Evolutionary conservation across 306 rosid species (phyloP).

Genomic region (Heteromeles arbutifolia): DNA sequence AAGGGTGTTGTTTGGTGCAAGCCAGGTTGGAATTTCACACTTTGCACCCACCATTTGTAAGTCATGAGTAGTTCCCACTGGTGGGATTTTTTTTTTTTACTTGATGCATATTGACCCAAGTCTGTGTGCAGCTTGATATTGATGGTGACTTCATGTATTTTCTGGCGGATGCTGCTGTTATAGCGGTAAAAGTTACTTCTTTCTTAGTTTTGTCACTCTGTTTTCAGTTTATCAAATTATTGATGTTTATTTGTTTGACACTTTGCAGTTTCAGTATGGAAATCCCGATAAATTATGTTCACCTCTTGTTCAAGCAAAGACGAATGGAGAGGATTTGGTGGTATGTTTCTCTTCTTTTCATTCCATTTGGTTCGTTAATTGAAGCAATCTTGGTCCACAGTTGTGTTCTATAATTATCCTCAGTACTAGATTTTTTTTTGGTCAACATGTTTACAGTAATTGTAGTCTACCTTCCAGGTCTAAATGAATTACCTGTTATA

Average conservation of each 20-base stretch:
- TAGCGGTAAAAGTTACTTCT: slow-evolving; percentile 42
- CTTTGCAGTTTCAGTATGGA: slow-evolving; percentile 84
- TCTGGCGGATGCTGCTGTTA: slow-evolving; percentile 77
- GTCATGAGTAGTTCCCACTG: slow-evolving; percentile 1
- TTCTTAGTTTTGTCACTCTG: not conserved
- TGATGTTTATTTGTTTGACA: slow-evolving; percentile 15
- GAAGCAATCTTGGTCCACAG: not conserved
- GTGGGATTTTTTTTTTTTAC: slow-evolving; percentile 1
- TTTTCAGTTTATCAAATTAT: not conserved
- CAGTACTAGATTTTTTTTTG: not conserved
- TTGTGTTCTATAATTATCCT: not conserved
- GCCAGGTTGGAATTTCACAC: slow-evolving; percentile 40
- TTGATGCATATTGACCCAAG: slow-evolving; percentile 8
- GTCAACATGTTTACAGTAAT: not conserved
- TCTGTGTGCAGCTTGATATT: slow-evolving; percentile 54
- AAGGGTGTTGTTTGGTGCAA: slow-evolving; percentile 63
- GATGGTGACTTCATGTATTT: slow-evolving; percentile 87
- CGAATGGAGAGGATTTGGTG: too few species aligned
- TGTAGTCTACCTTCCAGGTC: not conserved
- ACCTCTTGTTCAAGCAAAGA: too few species aligned
- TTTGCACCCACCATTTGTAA: not conserved
- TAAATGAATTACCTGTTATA: not conserved
- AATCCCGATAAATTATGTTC: slow-evolving; percentile 47
- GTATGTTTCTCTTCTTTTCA: slow-evolving; percentile 3
- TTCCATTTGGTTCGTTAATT: slow-evolving; percentile 15